phyloP scores from a whole-genome alignment of 202 grass and related monocot genomes.

The Setaria italica region DNA sequence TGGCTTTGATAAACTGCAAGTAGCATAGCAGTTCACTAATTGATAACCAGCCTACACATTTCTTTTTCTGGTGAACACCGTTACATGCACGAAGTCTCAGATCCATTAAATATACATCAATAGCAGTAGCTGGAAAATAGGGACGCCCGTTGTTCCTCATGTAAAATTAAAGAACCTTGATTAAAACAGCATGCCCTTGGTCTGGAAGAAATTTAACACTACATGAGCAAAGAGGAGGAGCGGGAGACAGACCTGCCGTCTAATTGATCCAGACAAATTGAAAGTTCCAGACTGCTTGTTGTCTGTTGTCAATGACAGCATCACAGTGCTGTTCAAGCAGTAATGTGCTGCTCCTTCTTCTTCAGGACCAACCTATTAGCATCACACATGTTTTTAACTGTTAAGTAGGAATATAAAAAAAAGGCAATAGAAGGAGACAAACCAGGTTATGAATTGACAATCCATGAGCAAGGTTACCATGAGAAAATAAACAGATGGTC shows the following conservation, averaged over 20 bases:
- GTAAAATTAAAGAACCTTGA: not conserved
- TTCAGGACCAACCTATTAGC: conserved; percentile 66
- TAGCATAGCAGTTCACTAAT: not conserved
- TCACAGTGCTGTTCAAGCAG: conserved; percentile 93
- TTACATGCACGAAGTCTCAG: conserved; percentile 1
- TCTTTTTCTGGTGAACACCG: not conserved
- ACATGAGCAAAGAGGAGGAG: not conserved
- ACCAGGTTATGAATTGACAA: not conserved
- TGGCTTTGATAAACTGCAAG: not conserved
- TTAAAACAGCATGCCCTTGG: conserved; percentile 4
- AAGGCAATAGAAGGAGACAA: conserved; percentile 13
- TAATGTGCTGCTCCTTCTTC: conserved; percentile 77
- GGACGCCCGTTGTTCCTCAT: not conserved
- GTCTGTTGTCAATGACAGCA: conserved; percentile 90
- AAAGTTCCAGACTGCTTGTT: conserved; percentile 86
- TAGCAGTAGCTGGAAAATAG: not conserved
- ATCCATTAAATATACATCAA: conserved; percentile 10
- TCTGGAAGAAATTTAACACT: conserved; percentile 27
- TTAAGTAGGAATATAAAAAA: conserved; percentile 22
- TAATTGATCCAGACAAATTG: conserved; percentile 89
- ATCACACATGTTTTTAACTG: conserved; percentile 27
- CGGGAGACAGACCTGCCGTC: conserved; percentile 66
- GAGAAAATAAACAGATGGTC: conserved; percentile 1
- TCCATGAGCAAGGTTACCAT: conserved; percentile 3
- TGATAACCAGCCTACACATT: not conserved